A percentile compares a stretch with the other conserved stretches of the same genome.
Conservation (phyloP, 2,329 filamentous ascomycete genomes). For the Pyrenophora tritici-repentis region DNA sequence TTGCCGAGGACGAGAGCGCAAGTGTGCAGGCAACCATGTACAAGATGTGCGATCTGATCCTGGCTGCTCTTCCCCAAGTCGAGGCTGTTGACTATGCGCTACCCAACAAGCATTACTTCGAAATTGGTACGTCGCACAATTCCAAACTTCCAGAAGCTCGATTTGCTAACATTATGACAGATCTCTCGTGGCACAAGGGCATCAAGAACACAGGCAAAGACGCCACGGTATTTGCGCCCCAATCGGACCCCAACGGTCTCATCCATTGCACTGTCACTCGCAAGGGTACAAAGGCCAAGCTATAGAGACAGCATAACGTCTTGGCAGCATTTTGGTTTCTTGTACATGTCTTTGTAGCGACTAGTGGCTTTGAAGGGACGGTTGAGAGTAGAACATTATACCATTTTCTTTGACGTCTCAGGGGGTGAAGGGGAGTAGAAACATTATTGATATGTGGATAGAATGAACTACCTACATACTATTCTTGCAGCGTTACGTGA, state of each 20-base stretch:
- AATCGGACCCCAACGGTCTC: conserved; percentile 89
- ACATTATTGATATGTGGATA: neutral
- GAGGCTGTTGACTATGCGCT: conserved; percentile 79
- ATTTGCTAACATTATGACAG: conserved; percentile 52
- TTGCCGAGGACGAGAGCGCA: conserved; percentile 86
- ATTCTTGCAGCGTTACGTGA: no score
- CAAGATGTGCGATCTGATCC: conserved; percentile 91
- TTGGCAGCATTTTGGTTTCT: conserved; percentile 14
- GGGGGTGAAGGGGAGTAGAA: conserved; percentile 25
- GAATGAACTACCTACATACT: no score
- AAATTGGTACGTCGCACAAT: conserved; percentile 70
- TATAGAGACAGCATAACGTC: conserved; percentile 38
- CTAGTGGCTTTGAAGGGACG: conserved; percentile 16
- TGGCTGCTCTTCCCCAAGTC: conserved; percentile 73
- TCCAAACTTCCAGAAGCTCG: neutral
- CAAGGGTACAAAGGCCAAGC: conserved; percentile 51
- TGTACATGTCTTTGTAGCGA: conserved; percentile 22
- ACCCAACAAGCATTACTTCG: conserved; percentile 99
- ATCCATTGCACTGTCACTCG: conserved; percentile 90
- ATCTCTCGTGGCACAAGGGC: conserved; percentile 95
- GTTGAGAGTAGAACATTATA: conserved; percentile 38
- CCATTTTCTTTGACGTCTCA: conserved; percentile 14
- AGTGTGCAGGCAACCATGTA: conserved; percentile 99
- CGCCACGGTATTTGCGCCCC: conserved; percentile 92
- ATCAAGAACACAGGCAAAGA: conserved; percentile 94